These are phyloP conservation scores for Furcasterigmium furcatum DNA, from an alignment of 2,329 filamentous ascomycete species.

Conservation along the genomic window DNA sequence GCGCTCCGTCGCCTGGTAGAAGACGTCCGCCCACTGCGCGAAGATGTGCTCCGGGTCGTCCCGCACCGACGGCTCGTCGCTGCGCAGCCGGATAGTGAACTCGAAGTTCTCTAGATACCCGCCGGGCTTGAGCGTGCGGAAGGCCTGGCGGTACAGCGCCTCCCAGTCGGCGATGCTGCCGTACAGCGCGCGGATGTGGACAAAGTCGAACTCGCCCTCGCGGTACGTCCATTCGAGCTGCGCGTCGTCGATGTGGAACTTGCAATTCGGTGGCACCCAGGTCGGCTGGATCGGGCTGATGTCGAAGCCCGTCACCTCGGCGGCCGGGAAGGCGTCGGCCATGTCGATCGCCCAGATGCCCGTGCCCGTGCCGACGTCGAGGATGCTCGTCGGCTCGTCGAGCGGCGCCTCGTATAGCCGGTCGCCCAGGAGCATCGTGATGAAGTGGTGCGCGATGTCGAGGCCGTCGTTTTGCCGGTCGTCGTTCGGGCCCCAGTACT, in stretches of 20 bases:
- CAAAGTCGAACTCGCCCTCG: constrained; percentile 49
- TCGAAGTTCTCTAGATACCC: constrained; percentile 36
- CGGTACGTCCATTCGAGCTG: constrained; percentile 40
- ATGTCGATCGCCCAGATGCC: constrained; percentile 54
- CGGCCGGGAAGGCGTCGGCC: constrained; percentile 38
- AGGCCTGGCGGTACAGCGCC: constrained; percentile 46
- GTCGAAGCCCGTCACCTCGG: constrained; percentile 46
- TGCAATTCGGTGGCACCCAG: constrained; percentile 39
- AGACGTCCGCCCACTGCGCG: constrained; percentile 20
- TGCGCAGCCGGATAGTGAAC: constrained; percentile 16
- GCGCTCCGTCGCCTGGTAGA: constrained; percentile 16
- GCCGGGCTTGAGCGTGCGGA: constrained; percentile 52
- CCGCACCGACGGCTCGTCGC: constrained; percentile 15
- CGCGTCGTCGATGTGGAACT: constrained; percentile 31
- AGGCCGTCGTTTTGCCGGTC: constrained; percentile 19
- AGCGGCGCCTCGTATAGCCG: constrained; percentile 2
- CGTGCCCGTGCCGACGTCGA: constrained; percentile 51
- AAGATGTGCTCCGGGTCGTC: constrained; percentile 19
- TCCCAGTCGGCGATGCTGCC: constrained; percentile 56
- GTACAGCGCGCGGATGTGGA: constrained; percentile 55
- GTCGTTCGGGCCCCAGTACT: constrained; percentile 23
- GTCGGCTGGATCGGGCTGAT: constrained; percentile 53
- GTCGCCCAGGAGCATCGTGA: constrained; percentile 17
- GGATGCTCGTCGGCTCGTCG: constrained; percentile 14
- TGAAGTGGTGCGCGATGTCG: constrained; percentile 20